These are phyloP conservation scores for Sporothrix brunneoviolacea DNA, from an alignment of 2,329 filamentous ascomycete species.

Conservation along the genomic window DNA sequence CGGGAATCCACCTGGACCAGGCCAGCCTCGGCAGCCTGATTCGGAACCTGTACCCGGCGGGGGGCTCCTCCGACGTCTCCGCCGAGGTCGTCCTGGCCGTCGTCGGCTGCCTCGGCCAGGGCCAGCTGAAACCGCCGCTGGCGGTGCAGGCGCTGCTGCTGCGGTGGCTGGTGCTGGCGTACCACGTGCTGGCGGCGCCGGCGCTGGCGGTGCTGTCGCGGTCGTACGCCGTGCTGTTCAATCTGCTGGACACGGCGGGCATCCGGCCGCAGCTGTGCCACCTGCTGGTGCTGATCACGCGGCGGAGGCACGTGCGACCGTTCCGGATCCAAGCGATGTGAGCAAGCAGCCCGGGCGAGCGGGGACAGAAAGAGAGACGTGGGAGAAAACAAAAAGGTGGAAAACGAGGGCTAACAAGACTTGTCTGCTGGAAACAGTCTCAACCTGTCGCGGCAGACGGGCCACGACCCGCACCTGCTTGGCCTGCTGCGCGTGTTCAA, in stretches of 20 bases:
- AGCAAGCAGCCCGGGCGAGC: constrained; percentile 22
- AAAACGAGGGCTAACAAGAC: constrained; percentile 13
- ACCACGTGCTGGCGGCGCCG: constrained; percentile 55
- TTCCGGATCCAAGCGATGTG: constrained; percentile 74
- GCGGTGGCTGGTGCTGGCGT: constrained; percentile 71
- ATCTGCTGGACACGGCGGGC: constrained; percentile 72
- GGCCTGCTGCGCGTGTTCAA: constrained; percentile 78
- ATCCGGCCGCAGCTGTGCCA: constrained; percentile 65
- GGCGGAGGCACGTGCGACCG: constrained; percentile 75
- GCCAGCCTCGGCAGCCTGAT: constrained; percentile 61
- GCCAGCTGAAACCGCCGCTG: constrained; percentile 65
- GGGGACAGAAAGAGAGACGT: neutral
- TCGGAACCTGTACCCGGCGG: constrained; percentile 70
- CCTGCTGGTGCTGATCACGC: constrained; percentile 69
- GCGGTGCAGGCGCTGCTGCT: constrained; percentile 64
- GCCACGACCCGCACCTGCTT: constrained; percentile 66
- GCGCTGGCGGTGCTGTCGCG: constrained; percentile 57
- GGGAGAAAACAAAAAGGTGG: neutral
- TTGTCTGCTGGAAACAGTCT: constrained; percentile 36
- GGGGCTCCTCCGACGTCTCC: constrained; percentile 47
- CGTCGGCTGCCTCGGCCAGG: constrained; percentile 69
- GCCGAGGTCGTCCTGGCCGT: constrained; percentile 56
- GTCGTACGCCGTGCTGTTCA: constrained; percentile 71
- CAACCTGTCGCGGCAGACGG: constrained; percentile 51
- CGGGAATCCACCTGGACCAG: constrained; percentile 62